Conservation (phyloP, 164 flowering plant species). For the Nymphaea thermarum region DNA sequence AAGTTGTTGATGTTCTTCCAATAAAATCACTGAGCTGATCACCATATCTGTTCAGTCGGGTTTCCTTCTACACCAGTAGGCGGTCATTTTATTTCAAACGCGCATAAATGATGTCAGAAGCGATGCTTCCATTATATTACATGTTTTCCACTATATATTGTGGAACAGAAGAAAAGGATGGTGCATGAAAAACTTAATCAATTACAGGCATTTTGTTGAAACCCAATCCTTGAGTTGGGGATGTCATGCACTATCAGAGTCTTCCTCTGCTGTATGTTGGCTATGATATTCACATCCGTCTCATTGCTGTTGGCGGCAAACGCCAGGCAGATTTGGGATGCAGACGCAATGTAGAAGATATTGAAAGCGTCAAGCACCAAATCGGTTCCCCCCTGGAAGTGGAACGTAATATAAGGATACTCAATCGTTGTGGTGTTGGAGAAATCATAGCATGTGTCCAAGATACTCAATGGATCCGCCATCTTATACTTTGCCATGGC, state of each 20-base stretch:
- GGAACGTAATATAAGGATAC: conserved; percentile 16
- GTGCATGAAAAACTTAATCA: not conserved
- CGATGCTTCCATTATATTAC: no score
- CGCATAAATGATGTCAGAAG: no score
- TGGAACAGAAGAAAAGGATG: no score
- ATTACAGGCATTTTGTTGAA: conserved; percentile 1
- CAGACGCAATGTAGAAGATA: not conserved
- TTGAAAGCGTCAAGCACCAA: conserved; percentile 2
- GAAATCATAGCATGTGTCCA: conserved; percentile 69
- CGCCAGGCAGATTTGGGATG: not conserved
- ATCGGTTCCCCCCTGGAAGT: conserved; percentile 12
- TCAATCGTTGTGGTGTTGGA: conserved; percentile 4
- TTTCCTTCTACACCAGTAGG: no score
- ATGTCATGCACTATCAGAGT: conserved; percentile 3
- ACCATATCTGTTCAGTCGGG: no score
- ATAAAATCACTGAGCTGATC: no score
- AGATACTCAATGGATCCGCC: conserved; percentile 23
- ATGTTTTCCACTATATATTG: no score
- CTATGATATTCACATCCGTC: not conserved
- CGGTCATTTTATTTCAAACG: no score
- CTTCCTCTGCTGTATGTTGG: conserved; percentile 8
- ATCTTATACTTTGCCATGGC: conserved; percentile 37
- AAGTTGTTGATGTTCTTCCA: no score
- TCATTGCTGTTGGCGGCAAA: conserved; percentile 3
- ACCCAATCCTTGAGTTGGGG: conserved; percentile 3